Evolutionary conservation across 495 filamentous ascomycete species (phyloP).

Genomic region (Patellaria atrata): DNA sequence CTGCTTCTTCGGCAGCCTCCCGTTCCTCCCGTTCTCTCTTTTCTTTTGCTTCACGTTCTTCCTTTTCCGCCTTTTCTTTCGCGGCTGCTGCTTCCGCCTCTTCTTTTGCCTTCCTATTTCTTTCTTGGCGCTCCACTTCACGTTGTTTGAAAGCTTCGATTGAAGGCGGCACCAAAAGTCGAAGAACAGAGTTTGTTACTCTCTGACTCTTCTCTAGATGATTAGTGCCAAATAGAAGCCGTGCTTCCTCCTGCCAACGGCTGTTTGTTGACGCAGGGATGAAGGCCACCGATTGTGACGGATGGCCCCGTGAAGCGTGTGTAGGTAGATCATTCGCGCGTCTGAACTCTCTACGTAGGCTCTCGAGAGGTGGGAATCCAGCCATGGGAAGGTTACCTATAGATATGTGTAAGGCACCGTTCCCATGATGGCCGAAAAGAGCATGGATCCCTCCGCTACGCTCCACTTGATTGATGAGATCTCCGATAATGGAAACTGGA

Average conservation of each 20-base stretch:
- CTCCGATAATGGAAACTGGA: conserved; percentile 48
- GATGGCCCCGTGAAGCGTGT: conserved; percentile 39
- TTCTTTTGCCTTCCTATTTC: conserved; percentile 9
- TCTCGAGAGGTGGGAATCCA: conserved; percentile 23
- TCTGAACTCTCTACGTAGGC: conserved; percentile 33
- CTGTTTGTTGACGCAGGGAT: conserved; percentile 48
- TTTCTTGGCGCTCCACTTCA: conserved; percentile 18
- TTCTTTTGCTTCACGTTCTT: conserved; percentile 39
- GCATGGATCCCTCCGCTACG: conserved; percentile 34
- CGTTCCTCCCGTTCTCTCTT: conserved; percentile 55
- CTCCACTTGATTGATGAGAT: conserved; percentile 46
- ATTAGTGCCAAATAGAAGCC: conserved; percentile 59
- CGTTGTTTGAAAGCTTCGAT: conserved; percentile 57
- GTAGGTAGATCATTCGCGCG: conserved; percentile 21
- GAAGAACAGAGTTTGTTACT: conserved; percentile 57
- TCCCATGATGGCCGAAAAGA: conserved; percentile 9
- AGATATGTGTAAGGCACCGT: conserved; percentile 16
- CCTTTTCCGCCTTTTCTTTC: conserved; percentile 31
- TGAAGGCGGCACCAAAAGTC: conserved; percentile 66
- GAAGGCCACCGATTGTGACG: conserved; percentile 56
- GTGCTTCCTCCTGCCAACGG: conserved; percentile 85
- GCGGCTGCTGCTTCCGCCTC: conserved; percentile 23
- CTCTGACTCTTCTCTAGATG: conserved; percentile 58
- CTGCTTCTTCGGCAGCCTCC: conserved; percentile 38
- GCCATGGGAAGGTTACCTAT: conserved; percentile 12